A percentile compares a stretch with the other conserved stretches of the same genome.
phyloP scores from a whole-genome alignment of 805 yeast species.

The Ogataea methanolica region DNA sequence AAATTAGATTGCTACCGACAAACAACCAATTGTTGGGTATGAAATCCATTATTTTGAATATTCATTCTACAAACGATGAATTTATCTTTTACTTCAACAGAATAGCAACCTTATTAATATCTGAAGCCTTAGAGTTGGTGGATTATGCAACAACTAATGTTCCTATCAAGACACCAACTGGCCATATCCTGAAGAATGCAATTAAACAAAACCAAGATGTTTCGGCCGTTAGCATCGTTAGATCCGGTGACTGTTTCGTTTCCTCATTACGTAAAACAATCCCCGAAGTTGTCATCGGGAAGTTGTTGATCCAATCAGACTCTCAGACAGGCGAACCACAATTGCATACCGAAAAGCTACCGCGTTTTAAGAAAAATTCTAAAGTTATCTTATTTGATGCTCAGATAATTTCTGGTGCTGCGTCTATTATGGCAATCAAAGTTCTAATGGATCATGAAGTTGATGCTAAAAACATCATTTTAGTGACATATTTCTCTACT shows the following conservation, averaged over 20 bases:
- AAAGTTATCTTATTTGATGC: slow-evolving; percentile 76
- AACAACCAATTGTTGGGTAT: slow-evolving; percentile 71
- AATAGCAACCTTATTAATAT: slow-evolving; percentile 66
- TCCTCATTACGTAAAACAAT: slow-evolving; percentile 68
- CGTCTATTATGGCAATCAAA: slow-evolving; percentile 90
- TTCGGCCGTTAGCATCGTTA: slow-evolving; percentile 71
- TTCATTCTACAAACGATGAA: slow-evolving; percentile 57
- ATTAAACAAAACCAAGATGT: slow-evolving; percentile 40
- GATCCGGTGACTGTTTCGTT: slow-evolving; percentile 93
- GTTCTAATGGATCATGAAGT: slow-evolving; percentile 81
- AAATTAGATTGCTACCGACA: slow-evolving; percentile 36
- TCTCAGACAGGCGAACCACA: slow-evolving; percentile 91
- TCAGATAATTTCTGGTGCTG: slow-evolving; percentile 88
- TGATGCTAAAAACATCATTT: slow-evolving; percentile 51
- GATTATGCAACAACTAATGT: slow-evolving; percentile 28
- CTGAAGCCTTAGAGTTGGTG: slow-evolving; percentile 61
- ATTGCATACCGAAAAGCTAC: slow-evolving; percentile 75
- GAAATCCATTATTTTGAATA: slow-evolving; percentile 62
- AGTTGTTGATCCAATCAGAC: slow-evolving; percentile 83
- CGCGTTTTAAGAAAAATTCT: slow-evolving; percentile 32
- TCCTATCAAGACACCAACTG: slow-evolving; percentile 39
- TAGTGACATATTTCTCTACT: slow-evolving; percentile 71
- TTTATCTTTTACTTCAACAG: slow-evolving; percentile 86
- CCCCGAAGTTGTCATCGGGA: slow-evolving; percentile 78
- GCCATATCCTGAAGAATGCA: slow-evolving; percentile 23